A percentile compares a stretch with the other conserved stretches of the same genome.
These are phyloP conservation scores for cucumber (Cucumis sativus) DNA, from an alignment of 306 rosid species.

Conservation along the genomic window DNA sequence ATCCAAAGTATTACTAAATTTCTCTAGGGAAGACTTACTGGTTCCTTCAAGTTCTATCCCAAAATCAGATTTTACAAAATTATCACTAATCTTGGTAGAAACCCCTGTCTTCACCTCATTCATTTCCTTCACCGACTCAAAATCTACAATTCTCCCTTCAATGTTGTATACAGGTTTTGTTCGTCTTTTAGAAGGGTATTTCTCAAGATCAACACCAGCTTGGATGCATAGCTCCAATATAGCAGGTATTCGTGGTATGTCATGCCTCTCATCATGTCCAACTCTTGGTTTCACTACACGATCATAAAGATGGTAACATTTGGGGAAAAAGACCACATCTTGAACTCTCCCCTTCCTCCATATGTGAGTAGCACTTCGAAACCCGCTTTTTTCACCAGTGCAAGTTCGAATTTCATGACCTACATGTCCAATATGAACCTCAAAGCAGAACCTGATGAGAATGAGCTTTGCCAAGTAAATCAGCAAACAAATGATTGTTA, in stretches of 20 bases:
- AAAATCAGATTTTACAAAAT: slow-evolving; percentile 9
- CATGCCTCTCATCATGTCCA: slow-evolving; percentile 52
- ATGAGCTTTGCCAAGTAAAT: not conserved
- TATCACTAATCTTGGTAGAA: not conserved
- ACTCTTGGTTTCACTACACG: slow-evolving; percentile 82
- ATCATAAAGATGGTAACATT: slow-evolving; percentile 69
- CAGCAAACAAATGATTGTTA: not conserved
- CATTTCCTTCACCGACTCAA: slow-evolving; percentile 32
- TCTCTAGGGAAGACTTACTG: slow-evolving; percentile 12
- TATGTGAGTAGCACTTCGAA: slow-evolving; percentile 43
- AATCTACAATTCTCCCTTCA: slow-evolving; percentile 87
- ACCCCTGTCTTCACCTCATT: slow-evolving; percentile 12
- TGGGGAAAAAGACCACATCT: slow-evolving; percentile 48
- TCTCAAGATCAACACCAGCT: slow-evolving; percentile 60
- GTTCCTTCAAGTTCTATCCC: slow-evolving; percentile 13
- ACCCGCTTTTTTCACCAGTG: slow-evolving; percentile 47
- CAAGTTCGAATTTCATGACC: slow-evolving; percentile 83
- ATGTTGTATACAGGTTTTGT: slow-evolving; percentile 64
- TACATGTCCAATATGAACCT: slow-evolving; percentile 56
- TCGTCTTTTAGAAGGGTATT: slow-evolving; percentile 61
- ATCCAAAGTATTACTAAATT: slow-evolving; percentile 15
- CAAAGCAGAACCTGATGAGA: slow-evolving; percentile 42
- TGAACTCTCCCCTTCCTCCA: slow-evolving; percentile 66
- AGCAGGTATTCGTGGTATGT: slow-evolving; percentile 54
- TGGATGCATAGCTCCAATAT: slow-evolving; percentile 73